Percentiles rank a stretch among this genome's conserved stretches.
phyloP scores from a whole-genome alignment of 257 asterid species.

The Ligustrum vulgare region DNA sequence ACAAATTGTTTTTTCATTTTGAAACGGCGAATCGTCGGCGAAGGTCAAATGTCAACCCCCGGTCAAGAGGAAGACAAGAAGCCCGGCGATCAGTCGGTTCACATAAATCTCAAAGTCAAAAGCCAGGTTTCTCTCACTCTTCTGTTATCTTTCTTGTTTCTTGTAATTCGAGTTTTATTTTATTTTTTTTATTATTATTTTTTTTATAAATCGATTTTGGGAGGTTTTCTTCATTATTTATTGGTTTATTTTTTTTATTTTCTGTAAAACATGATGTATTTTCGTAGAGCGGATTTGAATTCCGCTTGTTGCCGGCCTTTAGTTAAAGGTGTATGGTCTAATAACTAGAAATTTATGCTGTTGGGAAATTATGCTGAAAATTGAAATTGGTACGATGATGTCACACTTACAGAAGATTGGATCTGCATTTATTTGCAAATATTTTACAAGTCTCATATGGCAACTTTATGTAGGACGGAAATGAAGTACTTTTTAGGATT shows the following conservation, averaged over 20 bases:
- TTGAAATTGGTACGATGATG: background rate
- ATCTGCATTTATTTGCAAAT: background rate
- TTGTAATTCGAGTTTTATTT: too few relatives aligned
- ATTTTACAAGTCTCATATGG: background rate
- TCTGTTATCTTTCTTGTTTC: background rate
- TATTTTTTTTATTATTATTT: too few relatives aligned
- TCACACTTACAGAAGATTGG: background rate
- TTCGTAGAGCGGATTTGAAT: background rate
- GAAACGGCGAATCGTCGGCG: background rate
- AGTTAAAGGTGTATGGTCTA: background rate
- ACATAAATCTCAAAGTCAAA: slow-evolving; percentile 47
- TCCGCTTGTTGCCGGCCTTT: too few relatives aligned
- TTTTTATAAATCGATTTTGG: background rate
- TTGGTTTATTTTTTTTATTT: too few relatives aligned
- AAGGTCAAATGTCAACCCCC: slow-evolving; percentile 13
- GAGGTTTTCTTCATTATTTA: background rate
- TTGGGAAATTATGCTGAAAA: background rate
- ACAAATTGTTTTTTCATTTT: background rate
- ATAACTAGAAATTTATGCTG: background rate
- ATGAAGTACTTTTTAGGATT: slow-evolving; percentile 44
- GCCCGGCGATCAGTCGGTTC: slow-evolving; percentile 32
- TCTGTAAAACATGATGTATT: background rate
- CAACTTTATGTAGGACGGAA: slow-evolving; percentile 11
- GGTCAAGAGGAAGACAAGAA: slow-evolving; percentile 37
- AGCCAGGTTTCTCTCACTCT: slow-evolving; percentile 36